These are phyloP conservation scores for Yamadazyma kanchanaburiensis DNA, from an alignment of 1,139 yeast species.

Conservation along the genomic window DNA sequence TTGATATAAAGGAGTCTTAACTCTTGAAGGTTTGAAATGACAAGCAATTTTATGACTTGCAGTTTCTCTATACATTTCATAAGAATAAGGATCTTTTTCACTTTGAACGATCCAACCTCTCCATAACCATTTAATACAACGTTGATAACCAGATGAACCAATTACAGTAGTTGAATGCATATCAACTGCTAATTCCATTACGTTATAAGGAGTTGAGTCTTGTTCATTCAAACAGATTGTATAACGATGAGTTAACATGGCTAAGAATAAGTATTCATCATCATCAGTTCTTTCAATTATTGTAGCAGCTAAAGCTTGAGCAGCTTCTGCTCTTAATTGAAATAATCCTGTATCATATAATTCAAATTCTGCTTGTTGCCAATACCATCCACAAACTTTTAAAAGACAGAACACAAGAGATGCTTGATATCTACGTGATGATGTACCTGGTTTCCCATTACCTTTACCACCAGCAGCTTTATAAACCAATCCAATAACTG, in stretches of 20 bases:
- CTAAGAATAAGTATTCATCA: slow-evolving; percentile 66
- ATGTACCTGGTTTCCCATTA: slow-evolving; percentile 51
- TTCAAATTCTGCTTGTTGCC: slow-evolving; percentile 56
- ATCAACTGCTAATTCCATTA: slow-evolving; percentile 82
- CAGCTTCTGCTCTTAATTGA: slow-evolving; percentile 58
- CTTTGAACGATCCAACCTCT: slow-evolving; percentile 88
- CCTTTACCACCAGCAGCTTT: slow-evolving; percentile 84
- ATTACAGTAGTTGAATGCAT: slow-evolving; percentile 77
- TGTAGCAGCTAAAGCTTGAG: slow-evolving; percentile 68
- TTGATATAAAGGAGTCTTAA: slow-evolving; percentile 83
- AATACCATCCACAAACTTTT: slow-evolving; percentile 78
- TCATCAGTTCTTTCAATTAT: slow-evolving; percentile 60
- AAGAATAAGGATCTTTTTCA: slow-evolving; percentile 64
- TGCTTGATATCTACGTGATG: slow-evolving; percentile 64
- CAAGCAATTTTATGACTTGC: slow-evolving; percentile 51
- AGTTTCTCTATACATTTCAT: slow-evolving; percentile 60
- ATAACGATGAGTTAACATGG: slow-evolving; percentile 76
- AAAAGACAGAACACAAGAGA: slow-evolving; percentile 65
- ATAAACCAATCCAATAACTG: slow-evolving; percentile 57
- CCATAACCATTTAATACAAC: slow-evolving; percentile 91
- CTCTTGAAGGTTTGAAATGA: slow-evolving; percentile 83
- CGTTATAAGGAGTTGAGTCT: slow-evolving; percentile 64
- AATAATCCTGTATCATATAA: slow-evolving; percentile 67
- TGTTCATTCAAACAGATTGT: slow-evolving; percentile 60
- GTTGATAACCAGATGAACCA: slow-evolving; percentile 76